Evolutionary conservation across 2,329 filamentous ascomycete genomes (phyloP).

Genomic region (Pseudogymnoascus sp.): DNA sequence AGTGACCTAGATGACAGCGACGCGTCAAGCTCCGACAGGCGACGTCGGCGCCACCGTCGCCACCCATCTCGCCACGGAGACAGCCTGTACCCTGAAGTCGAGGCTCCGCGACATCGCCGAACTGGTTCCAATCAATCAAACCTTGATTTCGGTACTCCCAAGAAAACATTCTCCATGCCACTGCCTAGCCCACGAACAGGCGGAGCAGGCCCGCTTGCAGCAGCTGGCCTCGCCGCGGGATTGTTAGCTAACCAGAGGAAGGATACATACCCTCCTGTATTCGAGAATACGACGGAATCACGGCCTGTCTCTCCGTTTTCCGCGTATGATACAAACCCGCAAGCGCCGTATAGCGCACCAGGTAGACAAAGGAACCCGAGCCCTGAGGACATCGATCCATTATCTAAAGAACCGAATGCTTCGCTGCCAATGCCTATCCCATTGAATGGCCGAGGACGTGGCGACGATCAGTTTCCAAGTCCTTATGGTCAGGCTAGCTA

Average conservation of each 20-base stretch:
- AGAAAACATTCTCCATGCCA: conserved; percentile 3
- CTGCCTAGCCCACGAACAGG: background rate
- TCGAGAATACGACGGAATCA: conserved; percentile 14
- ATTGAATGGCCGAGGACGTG: background rate
- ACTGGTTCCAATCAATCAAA: conserved; percentile 9
- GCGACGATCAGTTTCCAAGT: background rate
- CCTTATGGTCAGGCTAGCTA: background rate
- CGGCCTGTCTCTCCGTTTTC: conserved; percentile 22
- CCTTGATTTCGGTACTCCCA: background rate
- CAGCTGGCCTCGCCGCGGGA: background rate
- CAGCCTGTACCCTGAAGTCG: conserved; percentile 15
- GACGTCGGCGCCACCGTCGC: conserved; percentile 13
- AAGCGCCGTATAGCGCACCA: background rate
- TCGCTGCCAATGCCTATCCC: conserved; percentile 20
- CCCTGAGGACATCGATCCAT: background rate
- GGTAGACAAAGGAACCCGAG: background rate
- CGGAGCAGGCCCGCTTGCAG: background rate
- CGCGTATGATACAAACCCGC: conserved; percentile 14
- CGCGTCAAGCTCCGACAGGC: conserved; percentile 23
- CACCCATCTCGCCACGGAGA: conserved; percentile 9
- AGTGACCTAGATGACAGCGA: conserved; percentile 23
- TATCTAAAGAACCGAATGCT: conserved; percentile 10
- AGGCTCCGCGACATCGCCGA: conserved; percentile 13
- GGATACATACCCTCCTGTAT: conserved; percentile 20
- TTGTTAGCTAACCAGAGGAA: conserved; percentile 13